These are phyloP conservation scores for Pichia scutulata DNA, from an alignment of 805 yeast genomes.

Conservation along the genomic window DNA sequence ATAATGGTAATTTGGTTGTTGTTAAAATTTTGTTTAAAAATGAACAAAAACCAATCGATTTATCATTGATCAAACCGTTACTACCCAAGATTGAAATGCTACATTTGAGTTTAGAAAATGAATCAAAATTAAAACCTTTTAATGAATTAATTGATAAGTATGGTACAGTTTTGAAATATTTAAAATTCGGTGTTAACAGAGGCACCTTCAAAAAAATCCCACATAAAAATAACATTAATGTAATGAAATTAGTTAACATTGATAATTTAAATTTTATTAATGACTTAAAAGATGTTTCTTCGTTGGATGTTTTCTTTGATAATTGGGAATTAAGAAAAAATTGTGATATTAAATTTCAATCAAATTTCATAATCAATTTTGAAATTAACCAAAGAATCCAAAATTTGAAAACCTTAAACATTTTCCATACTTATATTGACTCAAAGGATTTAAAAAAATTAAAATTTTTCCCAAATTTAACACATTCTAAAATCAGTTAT, in stretches of 20 bases:
- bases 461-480: slow-evolving; percentile 23
- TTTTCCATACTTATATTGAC: slow-evolving; percentile 25
- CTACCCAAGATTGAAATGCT: slow-evolving; percentile 21
- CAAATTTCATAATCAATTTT: slow-evolving; percentile 19
- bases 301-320: slow-evolving; percentile 26
- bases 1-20: slow-evolving; percentile 25
- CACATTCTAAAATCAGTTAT: slow-evolving; percentile 25
- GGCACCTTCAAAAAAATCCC: slow-evolving; percentile 24
- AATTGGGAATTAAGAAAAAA: slow-evolving; percentile 27
- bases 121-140: slow-evolving; percentile 23
- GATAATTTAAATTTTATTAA: slow-evolving; percentile 24
- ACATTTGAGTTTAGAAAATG: slow-evolving; percentile 25
- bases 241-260: slow-evolving; percentile 23
- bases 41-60: slow-evolving; percentile 26
- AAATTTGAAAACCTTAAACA: slow-evolving; percentile 20
- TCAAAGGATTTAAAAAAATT: slow-evolving; percentile 21
- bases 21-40: slow-evolving; percentile 25
- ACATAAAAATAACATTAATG: slow-evolving; percentile 17
- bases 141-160: slow-evolving; percentile 21
- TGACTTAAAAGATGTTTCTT: slow-evolving; percentile 17
- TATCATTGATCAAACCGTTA: slow-evolving; percentile 20
- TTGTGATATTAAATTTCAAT: slow-evolving; percentile 20
- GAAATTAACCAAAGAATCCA: slow-evolving; percentile 13
- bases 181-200: slow-evolving; percentile 27
- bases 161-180: slow-evolving; percentile 18